phyloP scores from a whole-genome alignment of 176 grass and related monocot species.

The Rhynchospora tenuis region DNA sequence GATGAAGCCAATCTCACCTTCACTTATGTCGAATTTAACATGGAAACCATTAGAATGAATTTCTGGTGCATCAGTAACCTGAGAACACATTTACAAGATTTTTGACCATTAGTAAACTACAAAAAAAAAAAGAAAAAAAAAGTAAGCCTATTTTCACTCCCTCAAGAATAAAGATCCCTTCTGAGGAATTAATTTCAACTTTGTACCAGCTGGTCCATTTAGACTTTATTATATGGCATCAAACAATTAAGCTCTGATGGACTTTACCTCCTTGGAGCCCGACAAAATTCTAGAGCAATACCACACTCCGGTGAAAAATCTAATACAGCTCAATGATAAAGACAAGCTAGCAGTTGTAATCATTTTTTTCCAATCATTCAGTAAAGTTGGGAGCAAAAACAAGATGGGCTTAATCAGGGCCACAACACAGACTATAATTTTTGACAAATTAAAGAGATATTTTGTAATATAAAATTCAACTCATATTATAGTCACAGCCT shows the following conservation, averaged over 20 bases:
- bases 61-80: conserved; percentile 39
- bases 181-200: not conserved
- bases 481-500: too few species aligned
- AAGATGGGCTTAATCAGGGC: too few species aligned
- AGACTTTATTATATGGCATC: not conserved
- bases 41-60: conserved; percentile 46
- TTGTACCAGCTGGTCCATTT: not conserved
- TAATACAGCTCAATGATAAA: not conserved
- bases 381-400: not conserved
- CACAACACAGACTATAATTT: too few species aligned
- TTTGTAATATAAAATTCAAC: too few species aligned
- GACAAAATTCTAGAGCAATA: not conserved
- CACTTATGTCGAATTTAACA: conserved; percentile 36
- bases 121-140: too few species aligned
- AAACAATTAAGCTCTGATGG: not conserved
- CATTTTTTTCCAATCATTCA: not conserved
- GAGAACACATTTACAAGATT: not conserved
- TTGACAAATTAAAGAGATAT: too few species aligned
- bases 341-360: not conserved
- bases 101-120: not conserved
- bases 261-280: not conserved
- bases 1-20: conserved; percentile 39
- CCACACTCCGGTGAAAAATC: not conserved
- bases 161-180: not conserved
- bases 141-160: not conserved